Percentiles rank a stretch among this genome's conserved stretches.
Evolutionary conservation across 73 alveolate species (phyloP).

Genomic region (Stentor roeselii): DNA sequence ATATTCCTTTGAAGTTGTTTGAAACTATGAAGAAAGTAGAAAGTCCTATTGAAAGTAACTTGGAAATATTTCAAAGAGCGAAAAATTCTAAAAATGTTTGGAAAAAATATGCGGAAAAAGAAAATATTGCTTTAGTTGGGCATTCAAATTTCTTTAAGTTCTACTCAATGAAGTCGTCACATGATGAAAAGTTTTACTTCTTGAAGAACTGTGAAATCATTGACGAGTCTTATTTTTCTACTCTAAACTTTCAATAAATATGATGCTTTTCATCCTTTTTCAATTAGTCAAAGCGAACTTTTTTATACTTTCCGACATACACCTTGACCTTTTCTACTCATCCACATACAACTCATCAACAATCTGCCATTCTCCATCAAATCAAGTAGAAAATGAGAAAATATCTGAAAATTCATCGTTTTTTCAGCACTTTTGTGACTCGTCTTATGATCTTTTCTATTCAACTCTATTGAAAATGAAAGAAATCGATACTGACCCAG

Average conservation of each 20-base stretch:
- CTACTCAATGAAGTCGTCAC: not conserved
- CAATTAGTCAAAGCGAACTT: too few species aligned
- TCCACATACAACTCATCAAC: not conserved
- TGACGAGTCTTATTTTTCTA: too few species aligned
- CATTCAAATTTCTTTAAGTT: not conserved
- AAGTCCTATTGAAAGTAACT: not conserved
- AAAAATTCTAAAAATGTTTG: not conserved
- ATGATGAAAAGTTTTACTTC: conserved; percentile 3
- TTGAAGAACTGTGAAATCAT: too few species aligned
- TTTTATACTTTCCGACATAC: not conserved
- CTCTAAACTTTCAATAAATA: too few species aligned
- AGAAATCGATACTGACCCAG: not conserved
- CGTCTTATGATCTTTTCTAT: not conserved
- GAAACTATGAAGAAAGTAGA: not conserved
- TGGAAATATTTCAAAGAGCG: not conserved
- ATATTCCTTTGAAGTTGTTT: not conserved
- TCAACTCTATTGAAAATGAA: not conserved
- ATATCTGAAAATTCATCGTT: too few species aligned
- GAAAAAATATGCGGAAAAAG: not conserved
- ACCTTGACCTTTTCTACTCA: not conserved
- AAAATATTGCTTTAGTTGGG: not conserved
- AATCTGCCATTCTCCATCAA: not conserved
- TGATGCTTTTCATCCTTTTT: too few species aligned
- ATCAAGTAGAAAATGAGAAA: not conserved
- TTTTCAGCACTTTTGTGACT: not conserved